Evolutionary conservation across 352 stramenopile genomes (phyloP).

Genomic region (Phytophthora aleatoria): DNA sequence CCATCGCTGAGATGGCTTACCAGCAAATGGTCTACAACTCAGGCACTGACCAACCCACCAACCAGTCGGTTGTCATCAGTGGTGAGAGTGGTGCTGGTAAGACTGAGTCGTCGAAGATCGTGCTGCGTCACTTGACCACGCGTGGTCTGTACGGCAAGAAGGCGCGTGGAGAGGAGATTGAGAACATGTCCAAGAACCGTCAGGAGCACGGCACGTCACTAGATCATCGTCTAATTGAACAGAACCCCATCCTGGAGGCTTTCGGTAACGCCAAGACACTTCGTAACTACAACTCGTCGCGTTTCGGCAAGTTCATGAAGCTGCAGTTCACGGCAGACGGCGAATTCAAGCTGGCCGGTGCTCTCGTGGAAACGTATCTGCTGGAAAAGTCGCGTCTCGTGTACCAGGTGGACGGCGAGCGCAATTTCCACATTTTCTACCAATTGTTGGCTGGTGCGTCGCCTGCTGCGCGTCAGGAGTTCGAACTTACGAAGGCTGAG

Average conservation of each 20-base stretch:
- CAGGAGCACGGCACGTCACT: slow-evolving; percentile 69
- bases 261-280: slow-evolving; percentile 97
- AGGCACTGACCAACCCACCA: slow-evolving; percentile 82
- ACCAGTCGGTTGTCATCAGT: slow-evolving; percentile 88
- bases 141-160: slow-evolving; percentile 88
- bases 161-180: slow-evolving; percentile 75
- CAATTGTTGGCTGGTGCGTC: slow-evolving; percentile 85
- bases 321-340: slow-evolving; percentile 92
- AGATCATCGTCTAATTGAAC: slow-evolving; percentile 84
- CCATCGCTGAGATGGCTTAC: slow-evolving; percentile 91
- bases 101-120: slow-evolving; percentile 91
- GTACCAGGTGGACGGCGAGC: slow-evolving; percentile 90
- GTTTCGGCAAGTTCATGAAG: slow-evolving; percentile 97
- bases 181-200: slow-evolving; percentile 52
- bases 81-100: slow-evolving; percentile 89
- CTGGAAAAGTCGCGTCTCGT: slow-evolving; percentile 89
- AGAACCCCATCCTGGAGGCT: slow-evolving; percentile 95
- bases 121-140: slow-evolving; percentile 88
- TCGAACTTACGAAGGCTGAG: slow-evolving; percentile 75
- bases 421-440: slow-evolving; percentile 97
- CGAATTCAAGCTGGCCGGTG: slow-evolving; percentile 84
- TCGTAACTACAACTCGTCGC: slow-evolving; percentile 94
- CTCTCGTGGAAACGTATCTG: slow-evolving; percentile 90
- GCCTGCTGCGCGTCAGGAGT: slow-evolving; percentile 51
- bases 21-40: slow-evolving; percentile 93